Evolutionary conservation across 371 early-diverging fungal genomes (phyloP), one percentile per base, ranked within the genome.

Genomic region (Mortierella sp.): DNA sequence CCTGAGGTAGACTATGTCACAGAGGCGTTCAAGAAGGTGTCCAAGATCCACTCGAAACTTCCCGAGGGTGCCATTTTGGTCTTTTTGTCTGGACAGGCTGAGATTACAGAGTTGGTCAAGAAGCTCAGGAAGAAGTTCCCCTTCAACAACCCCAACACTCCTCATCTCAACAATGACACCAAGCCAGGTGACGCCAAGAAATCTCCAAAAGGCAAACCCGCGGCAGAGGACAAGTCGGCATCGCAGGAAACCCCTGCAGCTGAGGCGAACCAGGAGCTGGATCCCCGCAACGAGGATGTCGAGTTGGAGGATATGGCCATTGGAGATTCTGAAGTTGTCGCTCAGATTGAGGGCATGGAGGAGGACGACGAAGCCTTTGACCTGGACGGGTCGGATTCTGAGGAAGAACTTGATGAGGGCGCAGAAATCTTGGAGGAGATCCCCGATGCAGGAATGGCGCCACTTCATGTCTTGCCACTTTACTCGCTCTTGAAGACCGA

Each of bases 41-140:
- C 92, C 82, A 98, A 98, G 85, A 99, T 99, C 73, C 99, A 99
- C 88, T 91, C 91, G 26, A 91, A 94, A 6, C 90, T 98, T 28
- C 99, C 99, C 0, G 90, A 89, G n/a, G 99, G 99, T 54, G 99
- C 97, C 13, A 96, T 99, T 45, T 90, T 98, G 57, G 94, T 97
- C 14, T 98, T 98, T 84, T 83, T 98, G 87, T 96, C 98, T 16
- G 98, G 99, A 42, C 97, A 98, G 88, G 94, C 94, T 47, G 99
- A 99, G 87, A 97, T 98, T 44, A 93, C 91, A 48, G 91, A 93
- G 19, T 85, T 97, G n/a, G 94, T 95, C 74, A 92, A 93, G 70
- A 90, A 94, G 81, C 89, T 98, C 14, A 91, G 93, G 48, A 90
- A 91, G 76, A 91, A 91, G 87, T 97, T 94, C 78, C 93, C 96